phyloP scores from a whole-genome alignment of 768 basidiomycete genomes.

The Trametes punicea region DNA sequence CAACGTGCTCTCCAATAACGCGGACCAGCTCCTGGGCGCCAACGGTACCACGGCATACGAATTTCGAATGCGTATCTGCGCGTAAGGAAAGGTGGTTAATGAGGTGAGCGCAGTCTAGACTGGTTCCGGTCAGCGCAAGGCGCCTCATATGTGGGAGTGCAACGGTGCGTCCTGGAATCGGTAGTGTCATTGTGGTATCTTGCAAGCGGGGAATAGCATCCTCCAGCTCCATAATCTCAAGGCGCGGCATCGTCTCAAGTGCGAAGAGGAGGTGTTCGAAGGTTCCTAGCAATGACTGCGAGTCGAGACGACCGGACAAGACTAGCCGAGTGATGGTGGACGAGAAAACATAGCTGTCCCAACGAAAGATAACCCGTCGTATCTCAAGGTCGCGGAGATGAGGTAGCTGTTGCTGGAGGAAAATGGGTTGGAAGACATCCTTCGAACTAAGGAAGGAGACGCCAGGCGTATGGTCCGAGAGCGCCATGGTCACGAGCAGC shows the following conservation, averaged over 20 bases:
- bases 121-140: neutral
- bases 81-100: neutral
- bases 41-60: neutral
- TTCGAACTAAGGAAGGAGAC: neutral
- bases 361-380: neutral
- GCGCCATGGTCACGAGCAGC: neutral
- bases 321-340: conserved; percentile 1
- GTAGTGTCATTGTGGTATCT: neutral
- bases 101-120: conserved; percentile 4
- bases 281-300: neutral
- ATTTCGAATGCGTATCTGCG: neutral
- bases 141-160: neutral
- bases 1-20: neutral
- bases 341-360: neutral
- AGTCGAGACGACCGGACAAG: neutral
- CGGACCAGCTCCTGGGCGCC: neutral
- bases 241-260: neutral
- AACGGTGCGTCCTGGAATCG: neutral
- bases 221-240: neutral
- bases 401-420: neutral
- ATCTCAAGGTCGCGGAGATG: conserved; percentile 4
- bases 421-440: neutral
- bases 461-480: neutral
- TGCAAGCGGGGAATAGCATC: conserved; percentile 2
- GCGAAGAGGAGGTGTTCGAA: conserved; percentile 1